Conservation (phyloP, 2,329 filamentous ascomycete species). For the Rosellinia necatrix region DNA sequence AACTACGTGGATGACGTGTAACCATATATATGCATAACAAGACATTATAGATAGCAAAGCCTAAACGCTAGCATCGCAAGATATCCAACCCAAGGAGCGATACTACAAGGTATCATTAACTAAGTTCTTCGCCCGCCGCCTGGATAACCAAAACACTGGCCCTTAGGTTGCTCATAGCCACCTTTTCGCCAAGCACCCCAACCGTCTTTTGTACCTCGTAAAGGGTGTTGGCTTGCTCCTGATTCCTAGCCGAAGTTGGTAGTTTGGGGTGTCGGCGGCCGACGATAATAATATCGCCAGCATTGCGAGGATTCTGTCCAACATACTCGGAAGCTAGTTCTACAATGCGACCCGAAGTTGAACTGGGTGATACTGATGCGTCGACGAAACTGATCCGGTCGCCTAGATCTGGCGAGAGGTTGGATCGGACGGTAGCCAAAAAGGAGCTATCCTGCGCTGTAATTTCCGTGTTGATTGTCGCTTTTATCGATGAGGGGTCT, state of each 20-base stretch:
- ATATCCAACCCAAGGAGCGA: neutral
- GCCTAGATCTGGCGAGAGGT: constrained; percentile 41
- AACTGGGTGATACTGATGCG: constrained; percentile 47
- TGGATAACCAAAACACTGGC: constrained; percentile 74
- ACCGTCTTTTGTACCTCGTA: constrained; percentile 57
- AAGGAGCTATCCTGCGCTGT: constrained; percentile 44
- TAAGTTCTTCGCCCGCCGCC: constrained; percentile 47
- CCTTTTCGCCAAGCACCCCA: constrained; percentile 62
- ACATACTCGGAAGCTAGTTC: constrained; percentile 62
- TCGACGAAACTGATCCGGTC: constrained; percentile 54
- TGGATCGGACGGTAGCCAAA: constrained; percentile 42
- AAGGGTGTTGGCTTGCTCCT: constrained; percentile 32
- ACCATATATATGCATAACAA: too few species aligned
- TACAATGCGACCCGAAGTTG: constrained; percentile 52
- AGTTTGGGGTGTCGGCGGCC: constrained; percentile 56
- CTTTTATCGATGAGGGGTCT: constrained; percentile 29
- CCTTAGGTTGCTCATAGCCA: constrained; percentile 63
- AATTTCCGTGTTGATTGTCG: constrained; percentile 38
- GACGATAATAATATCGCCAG: constrained; percentile 72
- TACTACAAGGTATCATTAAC: constrained; percentile 15
- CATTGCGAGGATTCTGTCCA: constrained; percentile 64
- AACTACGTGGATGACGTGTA: too few species aligned
- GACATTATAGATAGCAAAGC: too few species aligned
- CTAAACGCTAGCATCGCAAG: neutral
- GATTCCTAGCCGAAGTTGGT: constrained; percentile 29